These are phyloP conservation scores for Chrysoporthe deuterocubensis DNA, from an alignment of 2,329 filamentous ascomycete species.

Conservation along the genomic window DNA sequence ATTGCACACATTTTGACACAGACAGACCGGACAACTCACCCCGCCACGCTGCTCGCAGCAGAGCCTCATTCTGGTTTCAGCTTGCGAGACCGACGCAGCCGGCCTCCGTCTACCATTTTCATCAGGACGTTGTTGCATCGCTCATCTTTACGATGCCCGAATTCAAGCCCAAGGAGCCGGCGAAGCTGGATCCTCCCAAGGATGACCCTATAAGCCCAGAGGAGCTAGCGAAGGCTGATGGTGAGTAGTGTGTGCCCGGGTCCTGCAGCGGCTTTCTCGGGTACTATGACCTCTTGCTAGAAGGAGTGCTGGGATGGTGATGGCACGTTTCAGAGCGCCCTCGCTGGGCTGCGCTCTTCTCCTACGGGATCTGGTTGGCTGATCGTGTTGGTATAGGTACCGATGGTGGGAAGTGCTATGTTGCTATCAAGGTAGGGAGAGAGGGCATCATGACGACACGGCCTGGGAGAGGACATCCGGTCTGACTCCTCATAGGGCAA, in stretches of 20 bases:
- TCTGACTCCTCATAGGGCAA: slow-evolving; percentile 66
- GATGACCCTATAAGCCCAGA: slow-evolving; percentile 82
- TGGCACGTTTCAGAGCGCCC: neutral
- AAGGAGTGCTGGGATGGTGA: neutral
- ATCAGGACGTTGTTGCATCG: neutral
- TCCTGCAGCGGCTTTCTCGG: neutral
- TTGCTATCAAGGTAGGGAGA: slow-evolving; percentile 67
- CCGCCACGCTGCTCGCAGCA: neutral
- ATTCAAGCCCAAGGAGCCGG: slow-evolving; percentile 79
- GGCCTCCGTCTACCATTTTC: neutral
- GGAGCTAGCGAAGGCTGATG: slow-evolving; percentile 79
- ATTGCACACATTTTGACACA: neutral
- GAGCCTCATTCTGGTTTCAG: neutral
- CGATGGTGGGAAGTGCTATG: slow-evolving; percentile 67
- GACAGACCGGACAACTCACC: neutral
- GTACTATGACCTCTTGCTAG: neutral
- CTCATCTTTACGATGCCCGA: slow-evolving; percentile 53
- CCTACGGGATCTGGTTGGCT: neutral
- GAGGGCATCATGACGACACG: slow-evolving; percentile 41
- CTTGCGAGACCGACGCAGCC: neutral
- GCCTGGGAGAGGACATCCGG: slow-evolving; percentile 55
- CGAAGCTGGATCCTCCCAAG: slow-evolving; percentile 82
- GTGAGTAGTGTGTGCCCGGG: slow-evolving; percentile 53
- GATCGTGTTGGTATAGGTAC: slow-evolving; percentile 51
- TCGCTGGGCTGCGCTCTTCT: neutral